Evolutionary conservation across 2,329 filamentous ascomycete species (phyloP).

Genomic region (Fusarium avenaceum): DNA sequence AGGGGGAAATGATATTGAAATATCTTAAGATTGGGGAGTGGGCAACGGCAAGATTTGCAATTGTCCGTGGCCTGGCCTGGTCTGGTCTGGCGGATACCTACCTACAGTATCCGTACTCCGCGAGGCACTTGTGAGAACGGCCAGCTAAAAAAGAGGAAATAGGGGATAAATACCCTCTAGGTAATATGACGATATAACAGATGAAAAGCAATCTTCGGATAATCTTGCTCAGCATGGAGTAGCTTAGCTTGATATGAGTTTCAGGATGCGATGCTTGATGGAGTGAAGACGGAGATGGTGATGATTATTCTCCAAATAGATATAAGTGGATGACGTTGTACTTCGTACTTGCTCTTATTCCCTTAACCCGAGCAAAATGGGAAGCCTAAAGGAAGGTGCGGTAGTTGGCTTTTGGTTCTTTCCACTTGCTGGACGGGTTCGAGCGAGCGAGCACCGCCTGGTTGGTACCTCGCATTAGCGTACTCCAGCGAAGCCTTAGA

Average conservation of each 20-base stretch:
- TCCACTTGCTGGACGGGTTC: conserved; percentile 25
- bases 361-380: background rate
- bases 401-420: conserved; percentile 34
- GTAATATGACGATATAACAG: conserved; percentile 35
- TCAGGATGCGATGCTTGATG: conserved; percentile 5
- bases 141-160: conserved; percentile 18
- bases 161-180: conserved; percentile 8
- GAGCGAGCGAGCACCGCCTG: conserved; percentile 35
- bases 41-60: conserved; percentile 43
- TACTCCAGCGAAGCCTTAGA: conserved; percentile 19
- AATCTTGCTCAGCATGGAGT: conserved; percentile 11
- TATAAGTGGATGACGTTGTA: background rate
- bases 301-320: background rate
- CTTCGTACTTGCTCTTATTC: background rate
- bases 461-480: conserved; percentile 49
- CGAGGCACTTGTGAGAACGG: conserved; percentile 5
- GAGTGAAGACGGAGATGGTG: background rate
- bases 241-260: background rate
- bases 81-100: conserved; percentile 34
- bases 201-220: conserved; percentile 5
- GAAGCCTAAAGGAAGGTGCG: conserved; percentile 10
- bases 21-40: conserved; percentile 38
- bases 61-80: conserved; percentile 27
- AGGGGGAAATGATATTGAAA: conserved; percentile 40
- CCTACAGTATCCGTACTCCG: background rate